These are phyloP conservation scores for Camellia lanceoleosa DNA, from an alignment of 148 eudicot genomes.

Conservation along the genomic window DNA sequence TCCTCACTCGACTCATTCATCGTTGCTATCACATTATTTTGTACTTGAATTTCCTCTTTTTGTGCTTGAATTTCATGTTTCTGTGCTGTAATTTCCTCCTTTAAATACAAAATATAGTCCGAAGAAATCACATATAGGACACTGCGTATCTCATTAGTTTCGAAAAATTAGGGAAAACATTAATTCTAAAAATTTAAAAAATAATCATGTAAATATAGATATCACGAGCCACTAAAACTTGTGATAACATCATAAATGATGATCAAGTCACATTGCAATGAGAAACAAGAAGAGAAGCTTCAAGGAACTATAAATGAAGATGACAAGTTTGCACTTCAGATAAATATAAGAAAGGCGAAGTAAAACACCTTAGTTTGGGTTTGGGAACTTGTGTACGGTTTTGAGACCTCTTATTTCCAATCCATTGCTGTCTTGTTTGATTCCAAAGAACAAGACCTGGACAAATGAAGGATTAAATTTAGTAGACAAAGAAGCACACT, in stretches of 20 bases:
- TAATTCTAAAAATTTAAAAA: background rate
- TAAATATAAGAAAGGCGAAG: background rate
- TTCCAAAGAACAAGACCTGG: conserved; percentile 92
- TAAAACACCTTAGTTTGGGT: conserved; percentile 48
- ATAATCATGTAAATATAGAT: background rate
- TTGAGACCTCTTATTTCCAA: conserved; percentile 47
- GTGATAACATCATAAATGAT: background rate
- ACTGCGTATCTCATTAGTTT: too few relatives aligned
- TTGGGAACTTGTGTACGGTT: conserved; percentile 42
- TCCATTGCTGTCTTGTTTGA: conserved; percentile 85
- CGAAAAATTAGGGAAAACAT: too few relatives aligned
- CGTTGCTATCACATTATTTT: too few relatives aligned
- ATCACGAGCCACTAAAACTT: background rate
- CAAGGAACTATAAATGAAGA: background rate
- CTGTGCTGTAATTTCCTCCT: too few relatives aligned
- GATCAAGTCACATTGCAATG: background rate
- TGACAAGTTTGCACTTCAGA: background rate
- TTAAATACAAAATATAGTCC: too few relatives aligned
- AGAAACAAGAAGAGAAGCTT: background rate
- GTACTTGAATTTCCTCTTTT: too few relatives aligned
- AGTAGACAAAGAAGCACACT: background rate
- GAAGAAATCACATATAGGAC: too few relatives aligned
- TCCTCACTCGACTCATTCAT: too few relatives aligned
- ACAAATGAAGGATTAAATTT: background rate
- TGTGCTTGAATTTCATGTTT: too few relatives aligned